Conservation (phyloP, 2,329 filamentous ascomycete species). For the Cladosporium sp. region DNA sequence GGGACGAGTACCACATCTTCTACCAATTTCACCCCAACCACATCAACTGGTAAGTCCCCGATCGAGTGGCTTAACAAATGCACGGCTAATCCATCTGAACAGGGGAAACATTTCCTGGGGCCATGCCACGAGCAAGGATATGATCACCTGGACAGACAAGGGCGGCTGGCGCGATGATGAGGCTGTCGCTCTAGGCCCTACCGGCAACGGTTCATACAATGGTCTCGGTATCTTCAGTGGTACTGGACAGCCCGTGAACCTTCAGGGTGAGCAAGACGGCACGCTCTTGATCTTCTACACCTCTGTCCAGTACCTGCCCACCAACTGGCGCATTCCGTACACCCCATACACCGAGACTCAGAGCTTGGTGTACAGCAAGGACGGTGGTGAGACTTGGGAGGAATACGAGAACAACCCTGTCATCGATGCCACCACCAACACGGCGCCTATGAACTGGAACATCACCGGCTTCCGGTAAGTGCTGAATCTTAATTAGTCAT, state of each 20-base stretch:
- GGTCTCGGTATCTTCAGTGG: constrained; percentile 57
- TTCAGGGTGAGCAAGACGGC: constrained; percentile 49
- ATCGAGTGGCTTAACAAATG: not conserved
- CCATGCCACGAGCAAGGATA: constrained; percentile 54
- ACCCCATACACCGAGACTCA: constrained; percentile 50
- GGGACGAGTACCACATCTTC: constrained; percentile 54
- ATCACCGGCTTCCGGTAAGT: constrained; percentile 42
- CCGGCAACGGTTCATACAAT: constrained; percentile 50
- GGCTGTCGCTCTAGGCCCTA: constrained; percentile 44
- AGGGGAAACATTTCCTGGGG: constrained; percentile 56
- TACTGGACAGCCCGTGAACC: constrained; percentile 52
- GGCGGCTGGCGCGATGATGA: constrained; percentile 50
- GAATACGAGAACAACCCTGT: constrained; percentile 51
- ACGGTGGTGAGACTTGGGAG: constrained; percentile 52
- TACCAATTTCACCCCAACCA: constrained; percentile 56
- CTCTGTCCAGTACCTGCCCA: constrained; percentile 49
- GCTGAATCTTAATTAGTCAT: too few species aligned
- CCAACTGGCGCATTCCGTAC: constrained; percentile 50
- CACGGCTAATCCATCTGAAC: constrained; percentile 39
- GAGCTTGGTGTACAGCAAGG: constrained; percentile 47
- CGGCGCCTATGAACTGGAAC: constrained; percentile 49
- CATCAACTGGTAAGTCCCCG: constrained; percentile 44
- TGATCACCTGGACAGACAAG: constrained; percentile 47
- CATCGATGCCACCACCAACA: constrained; percentile 40
- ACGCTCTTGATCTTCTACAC: constrained; percentile 53